These are phyloP conservation scores for Obba rivulosa DNA, from an alignment of 768 basidiomycete species.

Conservation along the genomic window DNA sequence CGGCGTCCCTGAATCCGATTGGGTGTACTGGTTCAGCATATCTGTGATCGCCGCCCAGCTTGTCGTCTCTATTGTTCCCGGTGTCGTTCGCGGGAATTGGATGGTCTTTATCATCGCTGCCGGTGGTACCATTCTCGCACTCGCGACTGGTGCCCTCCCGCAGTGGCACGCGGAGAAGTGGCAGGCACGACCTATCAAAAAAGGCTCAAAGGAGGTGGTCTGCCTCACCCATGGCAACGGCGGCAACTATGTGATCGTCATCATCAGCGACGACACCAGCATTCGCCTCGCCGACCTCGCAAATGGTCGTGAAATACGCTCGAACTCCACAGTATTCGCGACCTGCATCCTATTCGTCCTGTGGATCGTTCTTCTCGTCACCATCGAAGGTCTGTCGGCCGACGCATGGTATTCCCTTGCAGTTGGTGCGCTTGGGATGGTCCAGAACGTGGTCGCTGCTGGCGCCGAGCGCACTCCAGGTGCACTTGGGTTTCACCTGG, in stretches of 20 bases:
- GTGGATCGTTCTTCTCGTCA: conserved; percentile 22
- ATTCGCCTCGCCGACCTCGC: conserved; percentile 27
- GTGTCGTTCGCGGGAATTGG: conserved; percentile 22
- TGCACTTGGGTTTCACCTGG: conserved; percentile 21
- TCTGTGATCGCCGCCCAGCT: conserved; percentile 22
- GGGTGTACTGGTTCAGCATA: conserved; percentile 22
- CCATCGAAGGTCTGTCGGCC: conserved; percentile 15
- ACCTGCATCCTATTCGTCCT: conserved; percentile 12
- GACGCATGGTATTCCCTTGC: conserved; percentile 21
- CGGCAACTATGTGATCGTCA: conserved; percentile 23
- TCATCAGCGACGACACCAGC: conserved; percentile 20
- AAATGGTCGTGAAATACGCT: conserved; percentile 11
- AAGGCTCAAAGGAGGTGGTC: conserved; percentile 16
- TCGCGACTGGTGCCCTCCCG: conserved; percentile 19
- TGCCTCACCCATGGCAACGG: conserved; percentile 28
- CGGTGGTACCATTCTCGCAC: conserved; percentile 22
- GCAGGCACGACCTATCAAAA: conserved; percentile 14
- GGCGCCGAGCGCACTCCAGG: conserved; percentile 16
- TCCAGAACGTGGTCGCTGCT: conserved; percentile 21
- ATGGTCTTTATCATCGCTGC: conserved; percentile 23
- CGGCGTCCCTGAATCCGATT: conserved; percentile 22
- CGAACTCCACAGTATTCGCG: conserved; percentile 4
- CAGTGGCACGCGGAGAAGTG: conserved; percentile 29
- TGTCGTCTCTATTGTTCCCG: conserved; percentile 25
- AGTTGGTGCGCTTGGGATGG: conserved; percentile 21